Evolutionary conservation across 176 grass and related monocot genomes (phyloP).

Genomic region (Triticum turgidum): DNA sequence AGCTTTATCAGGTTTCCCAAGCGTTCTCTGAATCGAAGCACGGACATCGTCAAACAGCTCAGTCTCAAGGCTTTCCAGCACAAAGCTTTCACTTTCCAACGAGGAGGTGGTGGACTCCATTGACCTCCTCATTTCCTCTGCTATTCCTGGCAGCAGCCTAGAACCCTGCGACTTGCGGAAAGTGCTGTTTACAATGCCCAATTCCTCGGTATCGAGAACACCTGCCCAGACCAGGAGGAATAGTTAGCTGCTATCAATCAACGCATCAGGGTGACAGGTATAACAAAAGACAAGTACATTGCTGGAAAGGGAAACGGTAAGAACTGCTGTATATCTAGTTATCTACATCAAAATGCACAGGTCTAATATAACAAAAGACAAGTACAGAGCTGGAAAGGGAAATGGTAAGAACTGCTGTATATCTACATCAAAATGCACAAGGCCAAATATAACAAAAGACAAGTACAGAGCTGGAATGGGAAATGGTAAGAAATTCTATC

Average conservation of each 20-base stretch:
- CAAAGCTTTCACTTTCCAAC: constrained; percentile 53
- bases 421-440: not conserved
- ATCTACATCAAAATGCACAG: too few relatives aligned
- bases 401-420: not conserved
- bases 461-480: not conserved
- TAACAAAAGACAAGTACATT: not conserved
- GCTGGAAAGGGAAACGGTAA: not conserved
- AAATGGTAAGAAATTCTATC: not conserved
- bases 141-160: constrained; percentile 53
- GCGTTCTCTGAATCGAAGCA: constrained; percentile 74
- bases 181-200: constrained; percentile 68
- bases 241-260: not conserved
- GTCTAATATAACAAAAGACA: too few relatives aligned
- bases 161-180: constrained; percentile 48
- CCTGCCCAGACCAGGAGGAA: constrained; percentile 37
- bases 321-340: not conserved
- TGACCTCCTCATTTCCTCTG: constrained; percentile 66
- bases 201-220: constrained; percentile 74
- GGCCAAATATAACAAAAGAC: not conserved
- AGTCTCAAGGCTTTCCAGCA: constrained; percentile 62
- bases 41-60: constrained; percentile 78
- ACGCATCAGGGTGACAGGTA: not conserved
- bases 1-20: constrained; percentile 53
- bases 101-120: constrained; percentile 61
- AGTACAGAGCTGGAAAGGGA: not conserved